phyloP scores from a whole-genome alignment of 352 stramenopile species.

The Peronospora tabacina region DNA sequence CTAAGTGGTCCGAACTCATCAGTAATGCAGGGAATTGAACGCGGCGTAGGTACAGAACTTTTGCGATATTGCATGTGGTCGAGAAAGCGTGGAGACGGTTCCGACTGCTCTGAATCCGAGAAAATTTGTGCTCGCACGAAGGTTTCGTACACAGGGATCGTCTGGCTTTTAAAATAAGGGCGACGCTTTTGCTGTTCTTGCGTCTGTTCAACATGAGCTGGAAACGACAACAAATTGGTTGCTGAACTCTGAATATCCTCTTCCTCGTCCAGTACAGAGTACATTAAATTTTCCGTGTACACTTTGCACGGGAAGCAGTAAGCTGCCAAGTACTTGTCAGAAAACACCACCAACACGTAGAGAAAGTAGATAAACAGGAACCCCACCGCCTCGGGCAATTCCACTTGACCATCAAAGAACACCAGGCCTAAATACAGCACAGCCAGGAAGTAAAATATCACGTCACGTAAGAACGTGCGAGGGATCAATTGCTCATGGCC shows the following conservation, averaged over 20 bases:
- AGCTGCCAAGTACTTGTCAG: conserved; percentile 40
- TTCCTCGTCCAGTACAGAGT: conserved; percentile 16
- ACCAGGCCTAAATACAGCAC: conserved; percentile 65
- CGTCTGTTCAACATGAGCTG: conserved; percentile 3
- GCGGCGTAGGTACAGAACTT: conserved; percentile 48
- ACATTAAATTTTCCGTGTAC: conserved; percentile 11
- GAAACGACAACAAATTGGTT: conserved; percentile 5
- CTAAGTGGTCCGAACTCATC: conserved; percentile 15
- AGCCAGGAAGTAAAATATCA: conserved; percentile 63
- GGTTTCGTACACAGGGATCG: conserved; percentile 28
- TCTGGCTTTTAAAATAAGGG: conserved; percentile 28
- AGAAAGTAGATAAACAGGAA: conserved; percentile 66
- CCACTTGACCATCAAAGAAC: conserved; percentile 65
- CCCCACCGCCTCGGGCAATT: conserved; percentile 46
- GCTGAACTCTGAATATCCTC: conserved; percentile 24
- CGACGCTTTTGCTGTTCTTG: conserved; percentile 14
- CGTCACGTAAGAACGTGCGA: conserved; percentile 64
- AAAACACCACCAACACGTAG: conserved; percentile 55
- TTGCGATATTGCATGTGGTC: conserved; percentile 42
- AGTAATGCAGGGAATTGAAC: conserved; percentile 28
- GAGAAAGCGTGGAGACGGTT: conserved; percentile 33
- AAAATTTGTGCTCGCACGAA: conserved; percentile 24
- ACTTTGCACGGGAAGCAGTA: conserved; percentile 24
- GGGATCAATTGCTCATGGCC: conserved; percentile 70
- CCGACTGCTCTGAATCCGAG: conserved; percentile 53